Conservation (phyloP, 805 yeast species). For the Starmerella khaoyaiensis region DNA sequence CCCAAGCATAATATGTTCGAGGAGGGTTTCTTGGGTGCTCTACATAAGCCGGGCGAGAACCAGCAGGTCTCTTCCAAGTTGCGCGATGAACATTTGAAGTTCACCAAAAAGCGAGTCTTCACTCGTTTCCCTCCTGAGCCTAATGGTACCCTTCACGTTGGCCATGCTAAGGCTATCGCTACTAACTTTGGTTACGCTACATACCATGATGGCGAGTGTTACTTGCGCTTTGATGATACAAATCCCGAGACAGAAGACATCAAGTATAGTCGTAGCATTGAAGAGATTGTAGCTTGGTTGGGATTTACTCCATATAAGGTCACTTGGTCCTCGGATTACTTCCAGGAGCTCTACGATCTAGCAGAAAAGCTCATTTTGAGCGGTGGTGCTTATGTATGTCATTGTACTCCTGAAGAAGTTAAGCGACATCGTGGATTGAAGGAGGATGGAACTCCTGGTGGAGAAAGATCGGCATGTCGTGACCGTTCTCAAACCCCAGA, state of each 20-base stretch:
- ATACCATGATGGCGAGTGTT: slow-evolving; percentile 73
- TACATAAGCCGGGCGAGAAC: slow-evolving; percentile 91
- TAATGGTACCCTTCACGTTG: slow-evolving; percentile 92
- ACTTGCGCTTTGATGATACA: slow-evolving; percentile 90
- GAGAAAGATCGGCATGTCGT: slow-evolving; percentile 72
- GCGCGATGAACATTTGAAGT: slow-evolving; percentile 64
- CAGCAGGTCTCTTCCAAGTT: slow-evolving; percentile 81
- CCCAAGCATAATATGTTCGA: slow-evolving; percentile 47
- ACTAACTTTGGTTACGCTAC: slow-evolving; percentile 97
- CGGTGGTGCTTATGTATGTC: slow-evolving; percentile 82
- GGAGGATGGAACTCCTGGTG: slow-evolving; percentile 88
- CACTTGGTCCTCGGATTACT: slow-evolving; percentile 92
- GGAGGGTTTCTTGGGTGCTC: slow-evolving; percentile 90
- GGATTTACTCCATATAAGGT: slow-evolving; percentile 90
- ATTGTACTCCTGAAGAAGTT: slow-evolving; percentile 84
- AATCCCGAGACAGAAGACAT: slow-evolving; percentile 99
- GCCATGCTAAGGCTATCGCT: slow-evolving; percentile 95
- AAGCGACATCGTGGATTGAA: slow-evolving; percentile 80
- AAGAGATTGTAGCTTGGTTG: slow-evolving; percentile 79
- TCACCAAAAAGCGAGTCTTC: slow-evolving; percentile 68
- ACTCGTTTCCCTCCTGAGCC: slow-evolving; percentile 99
- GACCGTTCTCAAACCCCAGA: slow-evolving; percentile 62
- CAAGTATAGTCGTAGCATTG: slow-evolving; percentile 69
- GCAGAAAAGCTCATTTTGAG: slow-evolving; percentile 68
- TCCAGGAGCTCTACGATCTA: slow-evolving; percentile 72